Percentiles rank a stretch among this genome's conserved stretches.
Conservation (phyloP, 2,329 filamentous ascomycete genomes). For the Colletotrichum sojae region DNA sequence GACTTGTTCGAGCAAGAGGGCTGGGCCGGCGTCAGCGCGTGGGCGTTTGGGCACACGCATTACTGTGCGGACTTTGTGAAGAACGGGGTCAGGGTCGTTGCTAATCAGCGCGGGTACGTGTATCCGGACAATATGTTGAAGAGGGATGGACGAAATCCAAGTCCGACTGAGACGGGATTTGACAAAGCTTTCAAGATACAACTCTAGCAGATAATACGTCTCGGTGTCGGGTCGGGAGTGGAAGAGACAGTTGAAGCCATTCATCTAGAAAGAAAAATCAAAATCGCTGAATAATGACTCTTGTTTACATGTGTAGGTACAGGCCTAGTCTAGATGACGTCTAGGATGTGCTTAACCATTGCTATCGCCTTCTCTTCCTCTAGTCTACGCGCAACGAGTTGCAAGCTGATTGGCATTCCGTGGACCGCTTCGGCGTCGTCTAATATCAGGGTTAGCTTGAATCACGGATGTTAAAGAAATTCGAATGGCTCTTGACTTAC, state of each 20-base stretch:
- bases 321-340: neutral
- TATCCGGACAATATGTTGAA: neutral
- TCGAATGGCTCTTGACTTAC: constrained; percentile 50
- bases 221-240: too few relatives aligned
- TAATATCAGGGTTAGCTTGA: constrained; percentile 38
- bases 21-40: neutral
- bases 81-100: neutral
- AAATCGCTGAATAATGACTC: too few relatives aligned
- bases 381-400: constrained; percentile 58
- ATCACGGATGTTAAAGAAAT: neutral
- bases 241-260: too few relatives aligned
- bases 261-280: too few relatives aligned
- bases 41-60: neutral
- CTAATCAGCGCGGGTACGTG: neutral
- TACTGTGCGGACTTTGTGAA: neutral
- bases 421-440: constrained; percentile 57
- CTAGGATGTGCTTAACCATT: constrained; percentile 47
- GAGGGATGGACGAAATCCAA: neutral
- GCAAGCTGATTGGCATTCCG: constrained; percentile 59
- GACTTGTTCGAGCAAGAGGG: neutral
- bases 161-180: neutral
- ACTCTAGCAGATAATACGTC: neutral
- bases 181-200: neutral
- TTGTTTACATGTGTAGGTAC: neutral
- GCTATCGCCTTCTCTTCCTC: constrained; percentile 58